Evolutionary conservation across 2,329 filamentous ascomycete species (phyloP).

Genomic region (Claviceps sp.): DNA sequence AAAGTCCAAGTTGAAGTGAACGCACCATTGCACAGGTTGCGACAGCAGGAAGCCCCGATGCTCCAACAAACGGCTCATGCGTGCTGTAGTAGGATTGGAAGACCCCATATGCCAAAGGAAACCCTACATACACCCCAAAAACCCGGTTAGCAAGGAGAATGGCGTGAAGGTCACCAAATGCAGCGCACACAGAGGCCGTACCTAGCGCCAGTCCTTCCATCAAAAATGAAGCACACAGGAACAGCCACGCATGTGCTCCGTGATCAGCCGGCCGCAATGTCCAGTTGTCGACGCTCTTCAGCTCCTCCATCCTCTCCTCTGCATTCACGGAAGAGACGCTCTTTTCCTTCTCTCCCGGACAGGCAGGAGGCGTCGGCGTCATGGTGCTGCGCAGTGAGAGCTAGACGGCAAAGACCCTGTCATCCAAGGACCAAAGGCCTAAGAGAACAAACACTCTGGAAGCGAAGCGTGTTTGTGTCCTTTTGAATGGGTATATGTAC

Average conservation of each 20-base stretch:
- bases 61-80: slow-evolving; percentile 38
- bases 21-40: slow-evolving; percentile 42
- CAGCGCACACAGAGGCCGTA: background rate
- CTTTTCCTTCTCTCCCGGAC: background rate
- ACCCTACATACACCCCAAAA: slow-evolving; percentile 28
- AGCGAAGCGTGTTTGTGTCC: no score
- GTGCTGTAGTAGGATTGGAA: slow-evolving; percentile 52
- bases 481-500: no score
- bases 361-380: no score
- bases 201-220: slow-evolving; percentile 10
- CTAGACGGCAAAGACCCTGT: no score
- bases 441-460: no score
- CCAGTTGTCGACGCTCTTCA: background rate
- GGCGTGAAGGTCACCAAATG: no score
- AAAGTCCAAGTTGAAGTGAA: background rate
- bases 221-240: slow-evolving; percentile 12
- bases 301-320: background rate
- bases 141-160: background rate
- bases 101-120: slow-evolving; percentile 50
- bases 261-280: slow-evolving; percentile 11
- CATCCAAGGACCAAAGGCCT: no score
- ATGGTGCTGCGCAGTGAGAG: no score
- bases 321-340: background rate
- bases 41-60: slow-evolving; percentile 40
- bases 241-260: slow-evolving; percentile 23